These are phyloP conservation scores for Pythium grandisporangium DNA, from an alignment of 352 stramenopile species.

Conservation along the genomic window DNA sequence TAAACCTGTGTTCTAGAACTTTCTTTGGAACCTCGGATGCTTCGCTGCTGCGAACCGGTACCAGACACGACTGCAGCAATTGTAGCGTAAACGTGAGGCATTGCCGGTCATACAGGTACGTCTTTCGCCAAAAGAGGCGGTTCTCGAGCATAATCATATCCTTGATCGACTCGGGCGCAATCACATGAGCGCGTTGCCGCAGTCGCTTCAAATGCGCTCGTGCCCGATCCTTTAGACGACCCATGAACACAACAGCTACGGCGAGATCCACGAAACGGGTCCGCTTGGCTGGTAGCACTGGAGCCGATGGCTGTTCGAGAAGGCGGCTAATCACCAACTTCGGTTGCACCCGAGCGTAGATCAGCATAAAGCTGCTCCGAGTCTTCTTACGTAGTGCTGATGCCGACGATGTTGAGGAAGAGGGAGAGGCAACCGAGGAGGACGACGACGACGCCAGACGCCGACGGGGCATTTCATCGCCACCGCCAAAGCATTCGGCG, in stretches of 20 bases:
- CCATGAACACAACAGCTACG: conserved; percentile 6
- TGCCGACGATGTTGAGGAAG: neutral
- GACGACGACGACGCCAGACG: no score
- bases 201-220: conserved; percentile 27
- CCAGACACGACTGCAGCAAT: conserved; percentile 50
- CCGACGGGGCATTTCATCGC: conserved; percentile 8
- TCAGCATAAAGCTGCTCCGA: conserved; percentile 83
- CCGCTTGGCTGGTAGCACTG: conserved; percentile 1
- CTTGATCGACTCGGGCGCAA: conserved; percentile 65
- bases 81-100: conserved; percentile 79
- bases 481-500: conserved; percentile 51
- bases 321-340: no score
- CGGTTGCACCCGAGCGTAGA: conserved; percentile 58
- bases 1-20: no score
- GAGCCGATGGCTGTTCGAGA: conserved; percentile 3
- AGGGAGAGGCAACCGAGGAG: no score
- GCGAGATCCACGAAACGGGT: neutral
- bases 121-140: conserved; percentile 79
- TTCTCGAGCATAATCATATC: conserved; percentile 77
- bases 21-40: no score
- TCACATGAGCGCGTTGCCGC: conserved; percentile 32
- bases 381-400: conserved; percentile 54
- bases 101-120: conserved; percentile 67
- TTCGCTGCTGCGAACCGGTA: no score
- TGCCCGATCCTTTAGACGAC: conserved; percentile 9